These are phyloP conservation scores for Pulicaria dysenterica DNA, from an alignment of 129 eudicot species.

Conservation along the genomic window DNA sequence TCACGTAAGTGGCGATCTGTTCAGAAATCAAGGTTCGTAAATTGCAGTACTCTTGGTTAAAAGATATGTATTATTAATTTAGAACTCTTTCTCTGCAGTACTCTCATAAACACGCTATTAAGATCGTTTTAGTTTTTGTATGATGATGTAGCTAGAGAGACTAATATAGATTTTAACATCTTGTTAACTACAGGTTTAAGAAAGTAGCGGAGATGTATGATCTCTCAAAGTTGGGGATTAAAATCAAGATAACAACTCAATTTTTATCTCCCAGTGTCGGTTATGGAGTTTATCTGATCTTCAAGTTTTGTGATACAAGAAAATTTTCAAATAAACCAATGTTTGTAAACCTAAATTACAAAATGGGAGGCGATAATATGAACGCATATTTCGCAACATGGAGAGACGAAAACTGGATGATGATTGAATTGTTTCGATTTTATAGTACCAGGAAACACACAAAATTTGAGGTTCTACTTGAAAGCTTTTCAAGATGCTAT, in stretches of 20 bases:
- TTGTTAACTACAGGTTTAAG: constrained; percentile 12
- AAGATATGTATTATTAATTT: no score
- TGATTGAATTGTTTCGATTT: constrained; percentile 12
- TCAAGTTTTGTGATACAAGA: constrained; percentile 9
- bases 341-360: constrained; percentile 29
- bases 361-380: neutral
- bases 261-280: neutral
- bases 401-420: constrained; percentile 28
- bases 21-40: neutral
- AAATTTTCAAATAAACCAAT: neutral
- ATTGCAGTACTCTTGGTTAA: no score
- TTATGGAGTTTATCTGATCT: constrained; percentile 17
- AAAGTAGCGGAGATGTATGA: constrained; percentile 2
- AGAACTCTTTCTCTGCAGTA: no score
- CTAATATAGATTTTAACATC: neutral
- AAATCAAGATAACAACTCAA: neutral
- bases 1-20: neutral
- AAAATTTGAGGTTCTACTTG: neutral
- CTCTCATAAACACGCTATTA: no score
- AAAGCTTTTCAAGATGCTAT: constrained; percentile 13
- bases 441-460: neutral
- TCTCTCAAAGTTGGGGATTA: constrained; percentile 1
- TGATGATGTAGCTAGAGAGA: no score
- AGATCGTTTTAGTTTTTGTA: no score
- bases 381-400: constrained; percentile 20